Conservation (phyloP, 2,329 filamentous ascomycete species). For the Aspergillus puulaauensis region DNA sequence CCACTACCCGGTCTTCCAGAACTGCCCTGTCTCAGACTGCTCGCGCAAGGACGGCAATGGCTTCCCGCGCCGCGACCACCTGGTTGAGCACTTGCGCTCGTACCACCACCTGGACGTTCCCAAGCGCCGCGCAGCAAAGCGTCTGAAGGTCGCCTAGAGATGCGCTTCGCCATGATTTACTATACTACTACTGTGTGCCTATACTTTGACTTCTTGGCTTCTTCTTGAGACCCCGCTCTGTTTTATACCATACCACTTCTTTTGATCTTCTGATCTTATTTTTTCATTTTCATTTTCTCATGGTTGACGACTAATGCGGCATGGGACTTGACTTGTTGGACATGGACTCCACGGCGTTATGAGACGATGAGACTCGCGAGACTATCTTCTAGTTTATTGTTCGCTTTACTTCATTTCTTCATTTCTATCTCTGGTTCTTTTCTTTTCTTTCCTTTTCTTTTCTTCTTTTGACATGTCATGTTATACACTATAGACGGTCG, state of each 20-base stretch:
- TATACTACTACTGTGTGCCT: background rate
- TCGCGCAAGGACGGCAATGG: slow-evolving; percentile 48
- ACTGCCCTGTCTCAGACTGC: slow-evolving; percentile 47
- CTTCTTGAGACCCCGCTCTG: background rate
- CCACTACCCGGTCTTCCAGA: slow-evolving; percentile 44
- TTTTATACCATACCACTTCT: slow-evolving; percentile 12
- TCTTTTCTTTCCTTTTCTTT: background rate
- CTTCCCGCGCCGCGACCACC: slow-evolving; percentile 58
- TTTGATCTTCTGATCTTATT: background rate
- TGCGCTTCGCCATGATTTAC: slow-evolving; percentile 1
- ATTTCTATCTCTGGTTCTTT: background rate
- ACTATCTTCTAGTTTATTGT: background rate
- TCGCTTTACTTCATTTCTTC: background rate
- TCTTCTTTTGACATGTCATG: background rate
- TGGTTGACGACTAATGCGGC: slow-evolving; percentile 12
- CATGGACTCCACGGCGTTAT: slow-evolving; percentile 10
- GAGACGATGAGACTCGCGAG: slow-evolving; percentile 7
- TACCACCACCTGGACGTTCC: slow-evolving; percentile 53
- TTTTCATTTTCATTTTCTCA: background rate
- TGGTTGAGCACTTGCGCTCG: slow-evolving; percentile 57
- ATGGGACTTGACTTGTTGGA: background rate
- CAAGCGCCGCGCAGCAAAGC: slow-evolving; percentile 37
- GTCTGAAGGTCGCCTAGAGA: slow-evolving; percentile 20
- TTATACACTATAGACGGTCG: slow-evolving; percentile 9
- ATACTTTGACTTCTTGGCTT: background rate